A percentile compares a stretch with the other conserved stretches of the same genome.
Evolutionary conservation across 805 yeast genomes (phyloP).

Genomic region (Saccharomycopsis schoenii): DNA sequence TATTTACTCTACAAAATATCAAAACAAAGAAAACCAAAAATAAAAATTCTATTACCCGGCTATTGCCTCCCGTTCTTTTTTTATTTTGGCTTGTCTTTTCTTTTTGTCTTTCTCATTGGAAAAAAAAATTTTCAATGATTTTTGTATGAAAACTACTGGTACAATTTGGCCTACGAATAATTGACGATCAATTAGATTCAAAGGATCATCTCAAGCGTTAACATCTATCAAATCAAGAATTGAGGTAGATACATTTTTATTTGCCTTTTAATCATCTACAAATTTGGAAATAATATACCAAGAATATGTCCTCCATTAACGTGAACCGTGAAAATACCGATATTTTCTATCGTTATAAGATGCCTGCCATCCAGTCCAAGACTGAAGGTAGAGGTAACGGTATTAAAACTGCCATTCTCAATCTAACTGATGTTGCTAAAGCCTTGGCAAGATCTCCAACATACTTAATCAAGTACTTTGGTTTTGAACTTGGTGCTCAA

Average conservation of each 20-base stretch:
- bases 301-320: constrained; percentile 71
- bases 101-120: background rate
- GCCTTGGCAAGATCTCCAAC: constrained; percentile 90
- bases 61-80: background rate
- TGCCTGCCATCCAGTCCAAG: constrained; percentile 97
- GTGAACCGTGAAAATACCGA: constrained; percentile 95
- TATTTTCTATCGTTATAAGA: constrained; percentile 98
- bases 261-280: too few relatives aligned
- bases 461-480: constrained; percentile 88
- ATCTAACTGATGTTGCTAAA: constrained; percentile 86
- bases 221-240: too few relatives aligned
- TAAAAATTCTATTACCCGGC: background rate
- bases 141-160: background rate
- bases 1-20: background rate
- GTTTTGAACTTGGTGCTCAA: constrained; percentile 95
- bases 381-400: constrained; percentile 99
- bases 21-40: background rate
- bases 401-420: constrained; percentile 89
- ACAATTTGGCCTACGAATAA: background rate
- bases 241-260: too few relatives aligned
- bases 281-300: background rate
- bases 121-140: background rate
- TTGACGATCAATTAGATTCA: background rate
- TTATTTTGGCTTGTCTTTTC: background rate
- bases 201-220: background rate